These are phyloP conservation scores for Chlorella sorokiniana DNA, from an alignment of 139 green algal genomes.

Conservation along the genomic window DNA sequence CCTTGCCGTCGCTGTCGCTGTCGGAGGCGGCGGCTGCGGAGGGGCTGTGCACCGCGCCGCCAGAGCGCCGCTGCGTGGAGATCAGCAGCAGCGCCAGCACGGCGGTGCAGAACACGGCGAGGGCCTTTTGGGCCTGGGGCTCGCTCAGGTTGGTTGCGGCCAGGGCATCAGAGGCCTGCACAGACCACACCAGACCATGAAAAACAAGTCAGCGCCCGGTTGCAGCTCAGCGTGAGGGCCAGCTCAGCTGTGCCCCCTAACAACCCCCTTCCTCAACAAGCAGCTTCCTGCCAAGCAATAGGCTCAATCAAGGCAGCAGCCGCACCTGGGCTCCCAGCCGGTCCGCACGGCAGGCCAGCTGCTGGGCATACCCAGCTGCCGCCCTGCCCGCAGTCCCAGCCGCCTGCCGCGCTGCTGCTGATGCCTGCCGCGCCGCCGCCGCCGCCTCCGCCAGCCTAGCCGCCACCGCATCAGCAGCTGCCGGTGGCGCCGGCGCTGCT, in stretches of 20 bases:
- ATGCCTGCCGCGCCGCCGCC: no score
- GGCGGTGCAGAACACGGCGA: neutral
- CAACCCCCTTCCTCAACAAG: no score
- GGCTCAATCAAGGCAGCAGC: neutral
- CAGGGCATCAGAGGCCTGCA: constrained; percentile 8
- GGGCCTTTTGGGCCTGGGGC: neutral
- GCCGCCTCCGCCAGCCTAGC: no score
- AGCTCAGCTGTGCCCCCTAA: no score
- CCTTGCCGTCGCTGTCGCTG: neutral
- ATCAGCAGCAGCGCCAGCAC: constrained; percentile 5
- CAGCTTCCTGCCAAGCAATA: no score
- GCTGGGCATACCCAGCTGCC: neutral
- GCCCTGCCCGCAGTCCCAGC: neutral
- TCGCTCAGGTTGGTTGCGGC: neutral
- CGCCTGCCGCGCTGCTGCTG: neutral
- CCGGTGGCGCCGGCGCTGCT: no score
- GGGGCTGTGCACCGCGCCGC: neutral
- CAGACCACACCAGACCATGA: neutral
- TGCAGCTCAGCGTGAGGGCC: no score
- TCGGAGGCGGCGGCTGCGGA: neutral
- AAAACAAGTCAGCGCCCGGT: no score
- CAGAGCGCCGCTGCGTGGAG: neutral
- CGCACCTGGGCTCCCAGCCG: neutral
- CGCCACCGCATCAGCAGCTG: no score
- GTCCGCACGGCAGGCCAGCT: neutral